Conservation (phyloP, 1,139 yeast genomes). For the Pneumocystis canis region DNA sequence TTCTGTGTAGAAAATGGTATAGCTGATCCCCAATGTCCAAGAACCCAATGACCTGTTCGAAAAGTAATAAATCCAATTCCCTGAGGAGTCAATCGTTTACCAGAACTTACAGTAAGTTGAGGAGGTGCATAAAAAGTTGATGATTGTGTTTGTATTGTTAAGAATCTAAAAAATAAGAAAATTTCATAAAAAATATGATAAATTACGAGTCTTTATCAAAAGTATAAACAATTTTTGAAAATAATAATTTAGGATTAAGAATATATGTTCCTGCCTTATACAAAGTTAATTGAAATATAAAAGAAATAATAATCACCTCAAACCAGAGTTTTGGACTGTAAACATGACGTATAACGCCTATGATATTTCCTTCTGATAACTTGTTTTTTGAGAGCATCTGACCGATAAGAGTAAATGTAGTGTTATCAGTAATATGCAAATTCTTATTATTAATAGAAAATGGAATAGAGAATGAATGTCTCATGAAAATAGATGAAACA, state of each 20-base stretch:
- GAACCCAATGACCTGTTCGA: constrained; percentile 6
- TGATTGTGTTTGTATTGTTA: not conserved
- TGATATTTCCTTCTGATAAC: constrained; percentile 5
- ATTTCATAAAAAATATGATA: constrained; percentile 1
- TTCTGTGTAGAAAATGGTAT: not conserved
- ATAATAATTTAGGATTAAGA: constrained; percentile 4
- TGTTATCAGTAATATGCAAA: not conserved
- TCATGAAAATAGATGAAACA: constrained; percentile 5
- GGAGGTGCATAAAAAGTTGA: constrained; percentile 6
- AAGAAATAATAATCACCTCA: constrained; percentile 5
- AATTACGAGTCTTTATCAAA: constrained; percentile 7
- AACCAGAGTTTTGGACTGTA: constrained; percentile 5
- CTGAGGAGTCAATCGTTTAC: constrained; percentile 8
- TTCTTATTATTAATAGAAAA: constrained; percentile 3
- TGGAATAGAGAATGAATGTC: constrained; percentile 7
- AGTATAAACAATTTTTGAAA: constrained; percentile 7
- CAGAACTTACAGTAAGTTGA: constrained; percentile 7
- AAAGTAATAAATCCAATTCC: constrained; percentile 6
- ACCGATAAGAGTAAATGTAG: constrained; percentile 5
- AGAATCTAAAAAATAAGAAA: not conserved
- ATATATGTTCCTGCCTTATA: not conserved
- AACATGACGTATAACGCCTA: constrained; percentile 7
- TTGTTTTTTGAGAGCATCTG: constrained; percentile 8
- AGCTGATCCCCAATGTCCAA: constrained; percentile 7
- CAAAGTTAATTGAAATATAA: not conserved